Base-by-base conservation (phyloP, 2,329 filamentous ascomycete species). In the Coleophoma eucalyptorum region DNA sequence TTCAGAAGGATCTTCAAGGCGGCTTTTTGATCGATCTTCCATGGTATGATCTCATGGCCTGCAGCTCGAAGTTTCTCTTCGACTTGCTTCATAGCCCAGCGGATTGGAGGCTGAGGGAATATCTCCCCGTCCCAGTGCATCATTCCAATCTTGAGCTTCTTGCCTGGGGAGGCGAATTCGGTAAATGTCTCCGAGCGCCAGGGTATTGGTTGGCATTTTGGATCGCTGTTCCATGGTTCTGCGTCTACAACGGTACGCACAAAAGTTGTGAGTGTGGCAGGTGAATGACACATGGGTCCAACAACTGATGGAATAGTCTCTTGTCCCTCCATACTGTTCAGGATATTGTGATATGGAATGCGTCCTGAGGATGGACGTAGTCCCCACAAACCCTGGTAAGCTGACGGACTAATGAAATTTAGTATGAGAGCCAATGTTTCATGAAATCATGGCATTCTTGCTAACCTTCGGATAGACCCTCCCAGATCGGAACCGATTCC, bases 401-500 rank as follows among this genome's bases (percentile, higher is more conserved):
- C 35, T 15, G 35, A 38, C 5, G 35, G 35, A 18, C 35, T 38
- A 18, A n/a, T 12, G 13, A n/a, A 38, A 4, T 2, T 38, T 12
- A 38, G 35, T 6, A 38, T 18, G 6, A 3, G 4, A 15, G 13
- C 35, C 13, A 38, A n/a, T 38, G 35, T 38, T 38, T 4, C 2
- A n/a, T 18, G 35, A 38, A 18, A 38, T 38, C 13, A 6, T 38
- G 35, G 26, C 26, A 2, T 2, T 26, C 4, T n/a, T 3, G 35
- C 35, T 38, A 5, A 38, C 35, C 35, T 38, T 38, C 35, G 6
- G 16, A 38, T 38, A 8, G 35, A 38, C 7, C 75, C 75, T 4
- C 73, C 75, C 45, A 86, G 76, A 62, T 86, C 83, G 0, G 81
- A 84, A 0, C 80, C 81, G n/a, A 84, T 71, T 2, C 83, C 84